phyloP scores from a whole-genome alignment of 495 filamentous ascomycete species.

The Neurospora tetraspora region DNA sequence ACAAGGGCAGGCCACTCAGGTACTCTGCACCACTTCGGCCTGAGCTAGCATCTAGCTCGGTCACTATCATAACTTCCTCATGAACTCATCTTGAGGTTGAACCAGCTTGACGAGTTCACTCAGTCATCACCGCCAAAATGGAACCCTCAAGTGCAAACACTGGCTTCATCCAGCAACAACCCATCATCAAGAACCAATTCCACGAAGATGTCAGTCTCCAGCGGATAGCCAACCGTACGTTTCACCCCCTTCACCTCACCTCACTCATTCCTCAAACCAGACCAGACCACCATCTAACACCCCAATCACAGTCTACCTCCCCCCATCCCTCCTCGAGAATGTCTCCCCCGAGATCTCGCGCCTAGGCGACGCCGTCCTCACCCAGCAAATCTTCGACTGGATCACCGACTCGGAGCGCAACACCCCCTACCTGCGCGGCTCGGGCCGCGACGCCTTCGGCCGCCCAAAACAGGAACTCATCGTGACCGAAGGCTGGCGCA shows the following conservation, averaged over 20 bases:
- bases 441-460: constrained; percentile 41
- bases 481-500: constrained; percentile 47
- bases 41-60: background rate
- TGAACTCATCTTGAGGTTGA: background rate
- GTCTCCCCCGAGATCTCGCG: constrained; percentile 28
- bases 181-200: constrained; percentile 38
- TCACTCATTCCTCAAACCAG: background rate
- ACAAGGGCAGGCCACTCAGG: background rate
- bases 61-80: background rate
- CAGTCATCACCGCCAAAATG: constrained; percentile 10
- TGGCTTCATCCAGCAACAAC: constrained; percentile 41
- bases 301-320: constrained; percentile 34
- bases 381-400: constrained; percentile 35
- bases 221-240: constrained; percentile 31
- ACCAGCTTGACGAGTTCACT: background rate
- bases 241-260: background rate
- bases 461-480: constrained; percentile 36
- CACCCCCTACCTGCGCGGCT: constrained; percentile 41
- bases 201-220: constrained; percentile 35
- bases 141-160: constrained; percentile 35
- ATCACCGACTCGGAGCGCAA: constrained; percentile 50
- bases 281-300: background rate
- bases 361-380: constrained; percentile 38
- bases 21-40: background rate
- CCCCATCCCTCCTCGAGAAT: constrained; percentile 21